Evolutionary conservation across 225 moss, liverwort and hornwort species (phyloP).

Genomic region (Bryum argenteum): DNA sequence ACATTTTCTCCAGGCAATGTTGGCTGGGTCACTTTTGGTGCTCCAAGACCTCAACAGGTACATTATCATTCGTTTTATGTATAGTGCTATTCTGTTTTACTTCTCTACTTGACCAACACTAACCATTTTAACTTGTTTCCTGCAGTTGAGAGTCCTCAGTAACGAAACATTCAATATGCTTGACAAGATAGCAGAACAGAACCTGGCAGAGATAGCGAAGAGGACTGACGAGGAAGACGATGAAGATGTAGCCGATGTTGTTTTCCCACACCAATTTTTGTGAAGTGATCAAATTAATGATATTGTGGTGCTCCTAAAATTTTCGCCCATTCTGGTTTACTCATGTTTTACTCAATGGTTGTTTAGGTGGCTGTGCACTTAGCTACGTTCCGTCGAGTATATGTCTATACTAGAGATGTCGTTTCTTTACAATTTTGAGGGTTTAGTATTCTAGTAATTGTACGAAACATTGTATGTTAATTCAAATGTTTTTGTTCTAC

Average conservation of each 20-base stretch:
- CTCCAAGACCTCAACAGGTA: constrained; percentile 94
- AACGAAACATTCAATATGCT: constrained; percentile 88
- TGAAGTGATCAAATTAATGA: constrained; percentile 44
- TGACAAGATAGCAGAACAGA: constrained; percentile 66
- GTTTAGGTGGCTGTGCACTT: constrained; percentile 3
- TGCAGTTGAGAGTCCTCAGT: constrained; percentile 86
- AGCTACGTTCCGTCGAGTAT: not conserved
- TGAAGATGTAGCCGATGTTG: constrained; percentile 65
- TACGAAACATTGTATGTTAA: not conserved
- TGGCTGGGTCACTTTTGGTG: constrained; percentile 93
- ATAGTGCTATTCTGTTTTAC: not conserved
- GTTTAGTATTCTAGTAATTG: not conserved
- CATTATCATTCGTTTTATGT: constrained; percentile 4
- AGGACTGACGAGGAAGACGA: constrained; percentile 71
- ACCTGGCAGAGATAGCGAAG: constrained; percentile 50
- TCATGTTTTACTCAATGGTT: constrained; percentile 13
- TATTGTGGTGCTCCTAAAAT: constrained; percentile 6
- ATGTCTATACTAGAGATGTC: not conserved
- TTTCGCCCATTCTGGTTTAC: constrained; percentile 21
- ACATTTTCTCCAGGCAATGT: constrained; percentile 94
- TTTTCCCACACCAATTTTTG: constrained; percentile 93
- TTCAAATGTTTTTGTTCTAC: not conserved
- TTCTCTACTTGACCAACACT: constrained; percentile 11
- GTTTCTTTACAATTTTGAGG: not conserved
- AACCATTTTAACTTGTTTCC: constrained; percentile 14